Evolutionary conservation across 192 early-diverging fungal genomes (phyloP).

Genomic region (Geosiphon pyriformis): DNA sequence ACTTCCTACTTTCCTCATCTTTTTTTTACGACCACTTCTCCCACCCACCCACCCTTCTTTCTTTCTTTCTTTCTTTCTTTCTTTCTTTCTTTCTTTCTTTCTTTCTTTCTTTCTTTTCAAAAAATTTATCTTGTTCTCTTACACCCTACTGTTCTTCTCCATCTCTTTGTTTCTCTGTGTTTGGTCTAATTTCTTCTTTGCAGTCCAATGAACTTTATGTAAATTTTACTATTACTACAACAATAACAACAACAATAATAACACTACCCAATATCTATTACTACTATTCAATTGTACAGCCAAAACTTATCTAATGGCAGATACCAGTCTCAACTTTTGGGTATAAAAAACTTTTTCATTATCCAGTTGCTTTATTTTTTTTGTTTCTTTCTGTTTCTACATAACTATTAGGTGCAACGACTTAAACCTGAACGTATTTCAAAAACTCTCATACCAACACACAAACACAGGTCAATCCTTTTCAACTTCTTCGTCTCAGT

Average conservation of each 20-base stretch:
- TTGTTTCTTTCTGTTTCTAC: background rate
- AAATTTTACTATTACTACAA: background rate
- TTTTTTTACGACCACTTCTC: background rate
- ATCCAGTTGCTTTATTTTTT: slow-evolving; percentile 3
- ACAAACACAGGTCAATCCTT: slow-evolving; percentile 23
- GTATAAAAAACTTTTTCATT: slow-evolving; percentile 4
- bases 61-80: background rate
- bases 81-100: background rate
- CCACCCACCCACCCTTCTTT: background rate
- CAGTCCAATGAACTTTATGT: background rate
- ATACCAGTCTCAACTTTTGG: slow-evolving; percentile 20
- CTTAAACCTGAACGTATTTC: background rate
- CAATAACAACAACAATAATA: background rate
- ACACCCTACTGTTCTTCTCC: too few species aligned
- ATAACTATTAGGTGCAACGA: background rate
- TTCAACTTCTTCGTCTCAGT: slow-evolving; percentile 19
- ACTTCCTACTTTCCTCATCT: background rate
- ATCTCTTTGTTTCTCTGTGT: too few species aligned
- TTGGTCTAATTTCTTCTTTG: background rate
- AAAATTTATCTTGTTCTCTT: background rate
- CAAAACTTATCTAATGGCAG: background rate
- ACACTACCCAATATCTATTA: background rate
- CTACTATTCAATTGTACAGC: background rate
- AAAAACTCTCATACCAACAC: background rate
- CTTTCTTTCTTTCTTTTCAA: background rate